phyloP scores from a whole-genome alignment of 805 yeast genomes.

The Candida loeiensis region DNA sequence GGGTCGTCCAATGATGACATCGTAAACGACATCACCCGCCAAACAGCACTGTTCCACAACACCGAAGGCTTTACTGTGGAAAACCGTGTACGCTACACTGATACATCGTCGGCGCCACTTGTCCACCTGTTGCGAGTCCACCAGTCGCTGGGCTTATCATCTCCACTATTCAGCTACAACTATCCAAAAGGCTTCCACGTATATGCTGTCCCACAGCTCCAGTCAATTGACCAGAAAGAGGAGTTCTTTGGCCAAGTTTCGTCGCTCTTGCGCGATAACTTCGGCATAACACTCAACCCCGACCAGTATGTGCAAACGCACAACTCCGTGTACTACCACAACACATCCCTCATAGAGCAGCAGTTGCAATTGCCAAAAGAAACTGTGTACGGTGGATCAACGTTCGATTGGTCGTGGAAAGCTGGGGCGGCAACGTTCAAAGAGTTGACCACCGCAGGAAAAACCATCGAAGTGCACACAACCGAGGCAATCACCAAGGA shows the following conservation, averaged over 20 bases:
- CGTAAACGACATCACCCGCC: slow-evolving; percentile 12
- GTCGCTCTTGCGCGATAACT: not conserved
- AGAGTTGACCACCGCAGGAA: slow-evolving; percentile 4
- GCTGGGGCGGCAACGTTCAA: not conserved
- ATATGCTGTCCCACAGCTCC: slow-evolving; percentile 26
- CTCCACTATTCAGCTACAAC: slow-evolving; percentile 24
- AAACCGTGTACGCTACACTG: slow-evolving; percentile 3
- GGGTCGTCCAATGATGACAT: slow-evolving; percentile 21
- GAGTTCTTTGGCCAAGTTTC: slow-evolving; percentile 23
- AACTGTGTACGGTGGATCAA: not conserved
- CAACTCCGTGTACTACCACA: slow-evolving; percentile 29
- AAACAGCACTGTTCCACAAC: slow-evolving; percentile 4
- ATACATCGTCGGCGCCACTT: slow-evolving; percentile 6
- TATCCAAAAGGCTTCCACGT: slow-evolving; percentile 26
- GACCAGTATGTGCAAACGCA: slow-evolving; percentile 8
- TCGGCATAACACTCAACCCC: slow-evolving; percentile 1
- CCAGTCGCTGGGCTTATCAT: not conserved
- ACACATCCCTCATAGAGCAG: slow-evolving; percentile 2
- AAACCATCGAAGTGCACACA: slow-evolving; percentile 1
- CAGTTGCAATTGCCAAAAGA: not conserved
- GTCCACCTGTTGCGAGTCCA: slow-evolving; percentile 22
- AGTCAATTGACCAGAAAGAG: slow-evolving; percentile 9
- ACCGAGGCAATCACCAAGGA: slow-evolving; percentile 20
- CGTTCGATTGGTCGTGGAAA: slow-evolving; percentile 6
- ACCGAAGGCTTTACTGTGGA: slow-evolving; percentile 8